Evolutionary conservation across 495 filamentous ascomycete species (phyloP).

Genomic region (Daldinia decipiens): DNA sequence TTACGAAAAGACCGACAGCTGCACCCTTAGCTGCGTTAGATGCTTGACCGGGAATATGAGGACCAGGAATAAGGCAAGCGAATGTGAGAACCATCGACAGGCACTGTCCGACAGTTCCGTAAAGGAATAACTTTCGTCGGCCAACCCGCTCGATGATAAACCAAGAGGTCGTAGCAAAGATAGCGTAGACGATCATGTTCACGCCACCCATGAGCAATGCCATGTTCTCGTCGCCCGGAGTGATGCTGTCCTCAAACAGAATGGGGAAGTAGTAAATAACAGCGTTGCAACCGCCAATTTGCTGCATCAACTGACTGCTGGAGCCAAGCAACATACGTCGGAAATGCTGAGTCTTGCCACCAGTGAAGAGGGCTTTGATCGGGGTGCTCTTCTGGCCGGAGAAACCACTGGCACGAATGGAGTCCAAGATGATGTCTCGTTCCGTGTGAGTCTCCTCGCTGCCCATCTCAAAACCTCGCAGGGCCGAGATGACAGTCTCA

Average conservation of each 20-base stretch:
- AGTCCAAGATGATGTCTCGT: conserved; percentile 68
- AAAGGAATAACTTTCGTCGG: conserved; percentile 75
- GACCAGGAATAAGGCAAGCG: conserved; percentile 68
- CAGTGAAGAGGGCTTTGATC: conserved; percentile 62
- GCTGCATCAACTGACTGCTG: conserved; percentile 73
- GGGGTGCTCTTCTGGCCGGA: conserved; percentile 54
- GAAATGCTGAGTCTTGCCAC: conserved; percentile 68
- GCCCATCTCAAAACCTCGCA: conserved; percentile 63
- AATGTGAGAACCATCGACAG: conserved; percentile 76
- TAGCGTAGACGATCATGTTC: conserved; percentile 81
- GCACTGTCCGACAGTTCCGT: conserved; percentile 74
- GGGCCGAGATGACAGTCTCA: conserved; percentile 69
- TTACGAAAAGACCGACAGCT: conserved; percentile 61
- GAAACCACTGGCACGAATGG: conserved; percentile 60
- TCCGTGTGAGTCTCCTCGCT: conserved; percentile 64
- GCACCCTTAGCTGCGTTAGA: conserved; percentile 39
- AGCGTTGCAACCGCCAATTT: conserved; percentile 75
- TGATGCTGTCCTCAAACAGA: not conserved
- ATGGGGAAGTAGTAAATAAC: conserved; percentile 34
- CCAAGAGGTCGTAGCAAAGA: conserved; percentile 81
- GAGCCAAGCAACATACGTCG: conserved; percentile 65
- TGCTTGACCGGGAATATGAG: conserved; percentile 39
- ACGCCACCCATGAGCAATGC: conserved; percentile 78
- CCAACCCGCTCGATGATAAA: conserved; percentile 82
- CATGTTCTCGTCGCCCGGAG: conserved; percentile 51